Conservation (phyloP, 495 filamentous ascomycete species). For the Polyplosphaeria fusca region DNA sequence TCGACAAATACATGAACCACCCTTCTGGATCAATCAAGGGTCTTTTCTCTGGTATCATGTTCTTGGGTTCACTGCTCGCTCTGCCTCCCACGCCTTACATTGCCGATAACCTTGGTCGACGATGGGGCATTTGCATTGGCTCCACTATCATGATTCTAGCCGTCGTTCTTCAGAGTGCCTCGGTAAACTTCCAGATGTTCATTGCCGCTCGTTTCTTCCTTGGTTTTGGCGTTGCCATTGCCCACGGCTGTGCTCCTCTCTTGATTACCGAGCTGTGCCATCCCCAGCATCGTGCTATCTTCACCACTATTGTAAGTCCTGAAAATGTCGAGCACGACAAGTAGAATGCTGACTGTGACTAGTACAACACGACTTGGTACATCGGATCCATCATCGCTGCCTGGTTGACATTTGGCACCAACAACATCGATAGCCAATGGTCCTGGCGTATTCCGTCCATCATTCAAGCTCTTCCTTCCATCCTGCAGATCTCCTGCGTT, state of each 20-base stretch:
- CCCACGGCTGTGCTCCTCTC: slow-evolving; percentile 61
- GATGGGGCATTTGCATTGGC: slow-evolving; percentile 58
- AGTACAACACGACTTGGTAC: slow-evolving; percentile 65
- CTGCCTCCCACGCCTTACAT: slow-evolving; percentile 63
- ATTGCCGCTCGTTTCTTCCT: slow-evolving; percentile 41
- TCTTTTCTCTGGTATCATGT: slow-evolving; percentile 66
- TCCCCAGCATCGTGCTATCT: slow-evolving; percentile 63
- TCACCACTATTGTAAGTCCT: slow-evolving; percentile 52
- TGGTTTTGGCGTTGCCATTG: slow-evolving; percentile 57
- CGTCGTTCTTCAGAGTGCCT: slow-evolving; percentile 53
- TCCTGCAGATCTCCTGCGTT: slow-evolving; percentile 51
- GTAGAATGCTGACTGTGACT: neutral
- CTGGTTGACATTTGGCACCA: slow-evolving; percentile 53
- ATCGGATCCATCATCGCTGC: slow-evolving; percentile 52
- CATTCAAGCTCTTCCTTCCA: slow-evolving; percentile 50
- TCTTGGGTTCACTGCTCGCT: slow-evolving; percentile 61
- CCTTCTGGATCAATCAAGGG: slow-evolving; percentile 55
- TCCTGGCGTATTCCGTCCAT: slow-evolving; percentile 55
- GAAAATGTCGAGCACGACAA: neutral
- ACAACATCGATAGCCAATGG: slow-evolving; percentile 48
- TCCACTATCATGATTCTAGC: slow-evolving; percentile 64
- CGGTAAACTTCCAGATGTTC: slow-evolving; percentile 47
- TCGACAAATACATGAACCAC: slow-evolving; percentile 45
- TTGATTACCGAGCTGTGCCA: slow-evolving; percentile 64
- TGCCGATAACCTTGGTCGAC: slow-evolving; percentile 61